phyloP scores from a whole-genome alignment of 1,284 basidiomycete species.

The Boletus hoseneyae region DNA sequence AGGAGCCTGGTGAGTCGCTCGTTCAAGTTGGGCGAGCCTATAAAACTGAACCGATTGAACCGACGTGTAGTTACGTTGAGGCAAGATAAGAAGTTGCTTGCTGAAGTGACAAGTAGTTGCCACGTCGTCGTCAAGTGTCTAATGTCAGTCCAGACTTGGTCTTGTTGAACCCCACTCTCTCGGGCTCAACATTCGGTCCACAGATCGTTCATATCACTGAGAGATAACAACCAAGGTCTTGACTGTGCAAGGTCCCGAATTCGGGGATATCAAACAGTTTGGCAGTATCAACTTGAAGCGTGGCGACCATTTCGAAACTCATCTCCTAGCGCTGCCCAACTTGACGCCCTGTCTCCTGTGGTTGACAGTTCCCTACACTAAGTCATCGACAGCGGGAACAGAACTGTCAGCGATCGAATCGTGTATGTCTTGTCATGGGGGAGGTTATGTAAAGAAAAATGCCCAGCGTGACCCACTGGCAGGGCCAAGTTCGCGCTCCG shows the following conservation, averaged over 20 bases:
- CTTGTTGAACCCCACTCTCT: not conserved
- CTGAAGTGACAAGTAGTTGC: constrained; percentile 4
- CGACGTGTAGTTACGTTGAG: not conserved
- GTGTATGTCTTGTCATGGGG: constrained; percentile 11
- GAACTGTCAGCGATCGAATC: constrained; percentile 7
- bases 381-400: not conserved
- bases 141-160: not conserved
- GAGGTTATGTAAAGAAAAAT: constrained; percentile 1
- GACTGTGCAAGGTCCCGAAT: too few relatives aligned
- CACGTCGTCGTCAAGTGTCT: constrained; percentile 4
- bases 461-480: not conserved
- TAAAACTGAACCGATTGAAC: constrained; percentile 9
- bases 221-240: too few relatives aligned
- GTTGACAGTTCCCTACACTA: constrained; percentile 5
- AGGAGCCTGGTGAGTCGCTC: constrained; percentile 2
- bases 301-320: constrained; percentile 5
- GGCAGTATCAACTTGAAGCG: not conserved
- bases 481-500: not conserved
- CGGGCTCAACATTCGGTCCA: too few relatives aligned
- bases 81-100: not conserved
- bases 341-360: not conserved
- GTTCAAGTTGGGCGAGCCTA: not conserved
- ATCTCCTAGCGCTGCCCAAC: not conserved
- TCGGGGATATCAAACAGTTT: too few relatives aligned
- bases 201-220: not conserved